phyloP scores from a whole-genome alignment of 2,329 filamentous ascomycete genomes.

The Furcasterigmium sp. region DNA sequence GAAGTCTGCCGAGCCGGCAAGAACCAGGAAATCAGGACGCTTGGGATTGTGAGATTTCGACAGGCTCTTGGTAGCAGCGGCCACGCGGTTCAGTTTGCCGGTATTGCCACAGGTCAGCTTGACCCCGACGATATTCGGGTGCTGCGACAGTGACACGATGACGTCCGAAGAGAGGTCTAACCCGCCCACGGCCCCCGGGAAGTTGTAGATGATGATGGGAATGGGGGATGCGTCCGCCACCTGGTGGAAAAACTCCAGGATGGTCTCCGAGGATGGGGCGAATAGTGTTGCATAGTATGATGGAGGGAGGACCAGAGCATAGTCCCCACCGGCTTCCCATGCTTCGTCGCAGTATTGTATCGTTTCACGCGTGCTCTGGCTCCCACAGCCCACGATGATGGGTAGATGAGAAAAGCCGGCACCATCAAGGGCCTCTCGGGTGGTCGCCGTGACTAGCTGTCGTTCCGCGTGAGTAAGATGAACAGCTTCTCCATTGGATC shows the following conservation, averaged over 20 bases:
- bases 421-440: constrained; percentile 62
- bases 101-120: constrained; percentile 69
- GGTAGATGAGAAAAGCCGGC: constrained; percentile 62
- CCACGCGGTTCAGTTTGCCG: constrained; percentile 61
- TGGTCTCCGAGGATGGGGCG: constrained; percentile 52
- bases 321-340: constrained; percentile 64
- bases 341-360: constrained; percentile 66
- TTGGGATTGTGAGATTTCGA: constrained; percentile 18
- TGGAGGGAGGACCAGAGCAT: constrained; percentile 70
- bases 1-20: constrained; percentile 71
- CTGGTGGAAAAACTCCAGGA: constrained; percentile 60
- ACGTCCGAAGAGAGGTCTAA: constrained; percentile 60
- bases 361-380: constrained; percentile 68
- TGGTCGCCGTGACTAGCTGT: constrained; percentile 61
- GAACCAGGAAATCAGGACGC: constrained; percentile 58
- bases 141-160: constrained; percentile 52
- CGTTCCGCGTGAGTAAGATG: constrained; percentile 70
- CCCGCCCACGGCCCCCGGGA: constrained; percentile 57
- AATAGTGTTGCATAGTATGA: constrained; percentile 70
- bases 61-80: constrained; percentile 46
- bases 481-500: constrained; percentile 79
- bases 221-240: constrained; percentile 60
- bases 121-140: constrained; percentile 63
- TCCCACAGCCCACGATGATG: constrained; percentile 71
- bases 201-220: constrained; percentile 66